Percentiles rank a stretch among this genome's conserved stretches.
phyloP scores from a whole-genome alignment of 1,284 basidiomycete species.

The Vanrija humicola region DNA sequence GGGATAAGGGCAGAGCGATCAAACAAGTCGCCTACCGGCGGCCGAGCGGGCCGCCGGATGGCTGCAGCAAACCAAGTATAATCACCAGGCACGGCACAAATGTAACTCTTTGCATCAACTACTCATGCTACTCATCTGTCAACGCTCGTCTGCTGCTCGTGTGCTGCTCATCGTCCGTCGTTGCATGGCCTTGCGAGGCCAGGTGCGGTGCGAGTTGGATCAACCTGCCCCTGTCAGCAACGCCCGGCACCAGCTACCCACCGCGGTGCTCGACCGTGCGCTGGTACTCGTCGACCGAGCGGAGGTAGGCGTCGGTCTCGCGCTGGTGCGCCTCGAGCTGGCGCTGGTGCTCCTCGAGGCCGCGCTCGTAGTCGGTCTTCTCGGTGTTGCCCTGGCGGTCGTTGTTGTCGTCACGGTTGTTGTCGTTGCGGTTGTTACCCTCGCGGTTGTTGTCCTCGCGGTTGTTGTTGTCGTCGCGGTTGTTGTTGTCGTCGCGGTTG shows the following conservation, averaged over 20 bases:
- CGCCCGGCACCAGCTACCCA: neutral
- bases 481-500: neutral
- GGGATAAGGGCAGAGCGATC: no score
- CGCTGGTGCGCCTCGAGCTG: conserved; percentile 7
- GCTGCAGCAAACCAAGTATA: no score
- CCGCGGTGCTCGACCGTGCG: conserved; percentile 4
- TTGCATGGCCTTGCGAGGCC: no score
- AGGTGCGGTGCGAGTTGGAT: no score
- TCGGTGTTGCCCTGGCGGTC: neutral
- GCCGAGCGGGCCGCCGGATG: no score
- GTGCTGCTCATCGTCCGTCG: no score
- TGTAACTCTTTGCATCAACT: no score
- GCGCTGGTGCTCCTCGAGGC: conserved; percentile 8
- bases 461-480: neutral
- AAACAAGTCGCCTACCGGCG: no score
- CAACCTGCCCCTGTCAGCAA: no score
- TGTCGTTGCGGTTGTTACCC: neutral
- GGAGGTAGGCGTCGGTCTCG: neutral
- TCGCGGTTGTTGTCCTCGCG: neutral
- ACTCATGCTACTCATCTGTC: no score
- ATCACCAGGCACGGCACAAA: no score
- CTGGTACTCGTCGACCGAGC: conserved; percentile 3
- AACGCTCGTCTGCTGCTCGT: no score
- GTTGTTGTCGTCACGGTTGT: neutral
- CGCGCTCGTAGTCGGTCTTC: neutral